A percentile compares a stretch with the other conserved stretches of the same genome.
phyloP scores from a whole-genome alignment of 2,329 filamentous ascomycete species.

The Ceratocystis huliohia region DNA sequence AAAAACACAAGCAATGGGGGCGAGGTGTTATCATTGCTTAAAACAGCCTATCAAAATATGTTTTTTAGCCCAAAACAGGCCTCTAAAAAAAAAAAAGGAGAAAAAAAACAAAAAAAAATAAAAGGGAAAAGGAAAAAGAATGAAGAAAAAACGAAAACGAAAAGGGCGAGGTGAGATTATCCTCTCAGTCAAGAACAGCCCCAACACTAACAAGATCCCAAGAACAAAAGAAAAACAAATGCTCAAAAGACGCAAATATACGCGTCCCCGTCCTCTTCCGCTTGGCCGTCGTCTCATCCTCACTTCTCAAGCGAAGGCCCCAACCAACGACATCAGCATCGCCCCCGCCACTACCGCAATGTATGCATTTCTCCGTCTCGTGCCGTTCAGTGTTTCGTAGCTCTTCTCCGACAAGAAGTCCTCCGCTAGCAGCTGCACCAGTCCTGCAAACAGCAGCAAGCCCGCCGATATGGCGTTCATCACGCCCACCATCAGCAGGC shows the following conservation, averaged over 20 bases:
- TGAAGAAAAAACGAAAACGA: not conserved
- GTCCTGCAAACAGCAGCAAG: slow-evolving; percentile 64
- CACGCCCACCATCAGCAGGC: slow-evolving; percentile 69
- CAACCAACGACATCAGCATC: slow-evolving; percentile 56
- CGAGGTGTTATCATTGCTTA: too few relatives aligned
- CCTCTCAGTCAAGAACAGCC: not conserved
- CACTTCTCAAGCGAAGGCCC: slow-evolving; percentile 50
- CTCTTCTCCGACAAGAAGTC: slow-evolving; percentile 70
- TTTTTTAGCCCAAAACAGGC: too few relatives aligned
- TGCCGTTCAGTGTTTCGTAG: slow-evolving; percentile 52
- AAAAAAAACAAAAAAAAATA: too few relatives aligned
- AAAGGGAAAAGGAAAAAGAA: too few relatives aligned
- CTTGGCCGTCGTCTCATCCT: not conserved
- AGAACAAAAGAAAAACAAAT: not conserved
- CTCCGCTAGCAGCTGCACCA: slow-evolving; percentile 75
- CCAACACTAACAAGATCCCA: not conserved
- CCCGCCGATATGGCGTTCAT: slow-evolving; percentile 80
- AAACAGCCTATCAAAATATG: too few relatives aligned
- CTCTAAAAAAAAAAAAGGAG: too few relatives aligned
- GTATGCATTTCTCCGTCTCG: slow-evolving; percentile 49
- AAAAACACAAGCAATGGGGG: too few relatives aligned
- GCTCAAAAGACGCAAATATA: not conserved
- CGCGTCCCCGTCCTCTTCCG: not conserved
- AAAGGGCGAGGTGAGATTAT: not conserved
- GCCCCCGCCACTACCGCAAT: slow-evolving; percentile 51